Evolutionary conservation across 1,139 yeast species (phyloP).

Genomic region (Geotrichum cucujoidarum): DNA sequence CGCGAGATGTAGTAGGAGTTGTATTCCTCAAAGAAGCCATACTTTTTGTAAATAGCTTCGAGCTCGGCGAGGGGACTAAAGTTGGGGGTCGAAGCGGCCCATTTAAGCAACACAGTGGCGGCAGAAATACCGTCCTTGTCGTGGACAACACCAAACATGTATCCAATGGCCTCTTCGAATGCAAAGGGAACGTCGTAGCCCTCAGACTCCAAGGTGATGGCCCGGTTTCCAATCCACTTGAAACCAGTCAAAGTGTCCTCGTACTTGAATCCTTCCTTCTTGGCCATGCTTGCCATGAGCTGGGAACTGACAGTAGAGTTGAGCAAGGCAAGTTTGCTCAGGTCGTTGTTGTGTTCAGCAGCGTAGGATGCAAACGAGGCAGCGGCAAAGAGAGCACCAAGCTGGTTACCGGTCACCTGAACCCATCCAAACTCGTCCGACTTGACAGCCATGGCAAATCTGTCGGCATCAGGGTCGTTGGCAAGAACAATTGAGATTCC

Average conservation of each 20-base stretch:
- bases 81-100: conserved; percentile 45
- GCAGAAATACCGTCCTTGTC: conserved; percentile 95
- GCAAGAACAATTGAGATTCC: conserved; percentile 63
- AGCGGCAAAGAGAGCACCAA: conserved; percentile 79
- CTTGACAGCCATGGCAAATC: conserved; percentile 69
- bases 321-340: conserved; percentile 52
- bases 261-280: conserved; percentile 54
- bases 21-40: conserved; percentile 77
- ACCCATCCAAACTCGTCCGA: conserved; percentile 48
- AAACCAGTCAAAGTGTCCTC: conserved; percentile 90
- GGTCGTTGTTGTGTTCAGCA: conserved; percentile 25
- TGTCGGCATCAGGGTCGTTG: conserved; percentile 95
- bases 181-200: conserved; percentile 81
- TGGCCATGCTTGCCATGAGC: conserved; percentile 67
- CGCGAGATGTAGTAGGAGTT: conserved; percentile 79
- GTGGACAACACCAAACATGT: conserved; percentile 79
- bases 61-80: conserved; percentile 44
- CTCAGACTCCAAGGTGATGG: conserved; percentile 59
- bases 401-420: conserved; percentile 86
- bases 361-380: conserved; percentile 45
- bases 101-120: conserved; percentile 68
- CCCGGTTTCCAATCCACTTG: conserved; percentile 94
- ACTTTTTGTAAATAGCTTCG: conserved; percentile 53
- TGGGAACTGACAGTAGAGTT: conserved; percentile 93
- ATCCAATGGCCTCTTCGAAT: conserved; percentile 94